Evolutionary conservation across 1,284 basidiomycete species (phyloP).

Genomic region (Neolentinus lepideus): DNA sequence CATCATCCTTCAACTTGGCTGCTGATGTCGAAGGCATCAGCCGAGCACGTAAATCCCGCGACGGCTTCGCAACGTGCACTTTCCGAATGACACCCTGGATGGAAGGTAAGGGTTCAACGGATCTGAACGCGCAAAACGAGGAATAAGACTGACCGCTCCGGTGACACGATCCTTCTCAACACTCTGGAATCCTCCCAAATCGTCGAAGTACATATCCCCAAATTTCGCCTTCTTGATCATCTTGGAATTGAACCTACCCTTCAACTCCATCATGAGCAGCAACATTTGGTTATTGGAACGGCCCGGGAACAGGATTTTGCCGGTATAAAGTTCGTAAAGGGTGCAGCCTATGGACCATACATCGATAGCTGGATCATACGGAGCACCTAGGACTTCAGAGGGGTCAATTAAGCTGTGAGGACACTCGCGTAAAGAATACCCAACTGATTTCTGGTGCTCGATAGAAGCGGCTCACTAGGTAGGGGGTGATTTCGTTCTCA

Average conservation of each 20-base stretch:
- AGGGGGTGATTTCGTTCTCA: conserved; percentile 97
- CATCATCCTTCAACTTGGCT: conserved; percentile 77
- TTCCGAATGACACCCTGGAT: conserved; percentile 73
- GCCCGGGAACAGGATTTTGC: conserved; percentile 97
- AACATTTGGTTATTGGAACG: conserved; percentile 98
- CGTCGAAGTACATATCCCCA: conserved; percentile 90
- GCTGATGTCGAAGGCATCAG: conserved; percentile 75
- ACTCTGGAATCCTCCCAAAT: conserved; percentile 75
- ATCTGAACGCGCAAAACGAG: conserved; percentile 6
- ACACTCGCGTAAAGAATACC: conserved; percentile 19
- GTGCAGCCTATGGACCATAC: conserved; percentile 99
- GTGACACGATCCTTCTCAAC: conserved; percentile 82
- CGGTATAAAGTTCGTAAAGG: conserved; percentile 95
- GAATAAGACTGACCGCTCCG: conserved; percentile 54
- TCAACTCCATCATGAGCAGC: conserved; percentile 93
- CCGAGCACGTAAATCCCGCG: conserved; percentile 73
- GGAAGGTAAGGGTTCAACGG: conserved; percentile 14
- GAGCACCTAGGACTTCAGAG: conserved; percentile 80
- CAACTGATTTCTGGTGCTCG: conserved; percentile 97
- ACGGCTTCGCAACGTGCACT: conserved; percentile 80
- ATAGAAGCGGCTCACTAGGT: conserved; percentile 97
- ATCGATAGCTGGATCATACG: conserved; percentile 92
- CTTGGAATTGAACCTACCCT: conserved; percentile 89
- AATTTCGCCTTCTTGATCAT: conserved; percentile 94
- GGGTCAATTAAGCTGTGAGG: conserved; percentile 10